Evolutionary conservation across 148 eudicot species (phyloP).

Genomic region (Linanthus parryae): DNA sequence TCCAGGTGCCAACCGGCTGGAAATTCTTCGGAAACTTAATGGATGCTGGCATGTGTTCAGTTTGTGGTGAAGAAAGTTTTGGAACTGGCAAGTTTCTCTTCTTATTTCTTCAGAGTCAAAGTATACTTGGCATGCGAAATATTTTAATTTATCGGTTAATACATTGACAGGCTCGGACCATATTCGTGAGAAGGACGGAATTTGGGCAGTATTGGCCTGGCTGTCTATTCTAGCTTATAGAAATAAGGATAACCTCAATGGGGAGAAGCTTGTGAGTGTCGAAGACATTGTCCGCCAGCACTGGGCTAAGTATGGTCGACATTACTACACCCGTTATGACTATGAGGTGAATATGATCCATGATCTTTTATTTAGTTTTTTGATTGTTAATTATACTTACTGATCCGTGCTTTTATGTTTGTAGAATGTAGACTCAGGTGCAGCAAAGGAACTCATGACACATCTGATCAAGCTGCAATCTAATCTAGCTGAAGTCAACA

Average conservation of each 20-base stretch:
- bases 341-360: conserved; percentile 55
- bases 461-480: conserved; percentile 85
- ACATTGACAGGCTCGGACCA: conserved; percentile 76
- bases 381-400: no score
- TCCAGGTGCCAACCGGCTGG: conserved; percentile 98
- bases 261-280: conserved; percentile 77
- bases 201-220: conserved; percentile 99
- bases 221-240: conserved; percentile 77
- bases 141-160: background rate
- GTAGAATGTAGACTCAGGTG: conserved; percentile 92
- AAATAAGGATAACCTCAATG: conserved; percentile 65
- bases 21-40: conserved; percentile 93
- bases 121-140: background rate
- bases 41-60: conserved; percentile 95
- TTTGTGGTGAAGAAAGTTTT: conserved; percentile 98
- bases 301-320: conserved; percentile 90
- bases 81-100: conserved; percentile 66
- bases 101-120: conserved; percentile 1
- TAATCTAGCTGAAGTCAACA: conserved; percentile 63
- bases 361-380: no score
- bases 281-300: conserved; percentile 97
- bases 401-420: no score
- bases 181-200: conserved; percentile 93
- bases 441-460: conserved; percentile 90
- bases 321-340: conserved; percentile 91